These are phyloP conservation scores for Cucumis cinereus DNA, from an alignment of 306 rosid species.

Conservation along the genomic window DNA sequence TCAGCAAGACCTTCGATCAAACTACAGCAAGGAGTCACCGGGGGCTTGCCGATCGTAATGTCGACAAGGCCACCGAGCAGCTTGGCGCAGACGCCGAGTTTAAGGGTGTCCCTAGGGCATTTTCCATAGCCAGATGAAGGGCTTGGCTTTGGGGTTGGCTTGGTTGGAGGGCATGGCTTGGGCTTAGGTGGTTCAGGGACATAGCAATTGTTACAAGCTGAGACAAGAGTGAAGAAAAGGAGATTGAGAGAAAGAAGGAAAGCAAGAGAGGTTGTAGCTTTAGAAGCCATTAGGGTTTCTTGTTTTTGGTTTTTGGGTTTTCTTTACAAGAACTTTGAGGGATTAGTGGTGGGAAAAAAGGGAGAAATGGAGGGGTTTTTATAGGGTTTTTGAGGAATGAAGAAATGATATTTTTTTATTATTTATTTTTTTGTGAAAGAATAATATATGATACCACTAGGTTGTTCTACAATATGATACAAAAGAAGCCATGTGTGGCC, in stretches of 20 bases:
- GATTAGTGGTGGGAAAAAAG: not conserved
- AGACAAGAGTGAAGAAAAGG: not conserved
- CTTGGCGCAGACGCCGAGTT: conserved; percentile 50
- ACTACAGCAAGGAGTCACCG: conserved; percentile 46
- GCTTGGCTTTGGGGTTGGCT: not conserved
- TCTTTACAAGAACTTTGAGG: not conserved
- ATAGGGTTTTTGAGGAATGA: not conserved
- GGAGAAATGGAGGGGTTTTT: not conserved
- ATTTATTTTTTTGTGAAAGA: not conserved
- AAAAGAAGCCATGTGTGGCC: conserved; percentile 18
- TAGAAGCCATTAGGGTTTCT: not conserved
- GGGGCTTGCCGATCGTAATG: conserved; percentile 35
- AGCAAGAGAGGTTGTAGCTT: not conserved
- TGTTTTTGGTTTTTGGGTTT: no score
- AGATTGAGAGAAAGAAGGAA: not conserved
- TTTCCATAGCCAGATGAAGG: not conserved
- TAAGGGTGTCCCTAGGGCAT: conserved; percentile 59
- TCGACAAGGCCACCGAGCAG: conserved; percentile 43
- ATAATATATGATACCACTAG: not conserved
- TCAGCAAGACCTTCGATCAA: conserved; percentile 54
- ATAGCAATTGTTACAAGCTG: not conserved
- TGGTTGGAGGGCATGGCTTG: not conserved
- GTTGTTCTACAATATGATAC: not conserved
- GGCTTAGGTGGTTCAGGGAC: not conserved
- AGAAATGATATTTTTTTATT: not conserved